These are phyloP conservation scores for Akebia trifoliata DNA, from an alignment of 164 flowering plant genomes.

Conservation along the genomic window DNA sequence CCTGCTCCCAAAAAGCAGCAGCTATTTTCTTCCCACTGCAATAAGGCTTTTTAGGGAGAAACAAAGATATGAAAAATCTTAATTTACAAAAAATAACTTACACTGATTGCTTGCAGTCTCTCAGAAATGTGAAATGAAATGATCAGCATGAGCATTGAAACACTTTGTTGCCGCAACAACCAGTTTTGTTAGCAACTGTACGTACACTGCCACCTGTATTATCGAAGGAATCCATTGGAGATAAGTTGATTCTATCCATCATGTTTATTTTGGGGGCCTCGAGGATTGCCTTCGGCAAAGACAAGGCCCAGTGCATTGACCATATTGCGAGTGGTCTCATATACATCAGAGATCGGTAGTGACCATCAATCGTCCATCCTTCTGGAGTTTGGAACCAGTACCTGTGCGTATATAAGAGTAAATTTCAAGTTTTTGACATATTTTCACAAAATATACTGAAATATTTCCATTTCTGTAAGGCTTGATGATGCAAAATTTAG, in stretches of 20 bases:
- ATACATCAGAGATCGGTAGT: slow-evolving; percentile 70
- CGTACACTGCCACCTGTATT: slow-evolving; percentile 42
- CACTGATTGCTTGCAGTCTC: no score
- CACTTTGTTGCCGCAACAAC: slow-evolving; percentile 54
- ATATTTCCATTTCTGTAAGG: no score
- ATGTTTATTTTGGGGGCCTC: slow-evolving; percentile 67
- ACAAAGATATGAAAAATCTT: no score
- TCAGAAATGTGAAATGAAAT: no score
- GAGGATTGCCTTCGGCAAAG: slow-evolving; percentile 62
- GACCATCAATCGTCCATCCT: slow-evolving; percentile 83
- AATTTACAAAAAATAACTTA: no score
- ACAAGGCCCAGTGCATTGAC: slow-evolving; percentile 89
- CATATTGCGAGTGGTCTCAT: slow-evolving; percentile 93
- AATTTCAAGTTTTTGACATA: no score
- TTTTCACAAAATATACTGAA: no score
- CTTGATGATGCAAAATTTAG: no score
- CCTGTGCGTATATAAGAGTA: slow-evolving; percentile 44
- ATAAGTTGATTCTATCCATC: slow-evolving; percentile 55
- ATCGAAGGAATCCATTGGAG: slow-evolving; percentile 24
- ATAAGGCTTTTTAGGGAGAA: no score
- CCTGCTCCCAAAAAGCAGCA: no score
- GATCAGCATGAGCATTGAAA: slow-evolving; percentile 63
- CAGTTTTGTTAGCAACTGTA: slow-evolving; percentile 37
- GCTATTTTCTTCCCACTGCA: no score
- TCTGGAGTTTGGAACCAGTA: slow-evolving; percentile 96